Percentiles rank a stretch among this genome's conserved stretches.
Evolutionary conservation across 1,284 basidiomycete species (phyloP).

Genomic region (Sporisorium sorghi): DNA sequence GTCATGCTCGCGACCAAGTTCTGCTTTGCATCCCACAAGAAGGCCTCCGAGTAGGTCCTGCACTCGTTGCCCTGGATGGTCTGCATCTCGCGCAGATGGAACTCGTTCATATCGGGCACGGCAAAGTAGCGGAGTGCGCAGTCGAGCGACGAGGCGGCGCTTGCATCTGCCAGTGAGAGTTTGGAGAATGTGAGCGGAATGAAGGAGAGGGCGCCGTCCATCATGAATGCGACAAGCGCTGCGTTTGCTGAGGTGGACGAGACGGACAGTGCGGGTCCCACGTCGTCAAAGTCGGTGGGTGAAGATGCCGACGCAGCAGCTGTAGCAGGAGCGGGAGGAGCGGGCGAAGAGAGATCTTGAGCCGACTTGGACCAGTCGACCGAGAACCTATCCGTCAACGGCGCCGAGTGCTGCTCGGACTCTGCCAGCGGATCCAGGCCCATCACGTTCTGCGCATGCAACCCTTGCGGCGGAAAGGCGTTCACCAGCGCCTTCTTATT

Average conservation of each 20-base stretch:
- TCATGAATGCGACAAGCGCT: slow-evolving; percentile 34
- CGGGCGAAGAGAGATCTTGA: slow-evolving; percentile 11
- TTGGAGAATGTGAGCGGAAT: slow-evolving; percentile 60
- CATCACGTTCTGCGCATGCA: slow-evolving; percentile 33
- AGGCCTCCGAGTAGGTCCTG: slow-evolving; percentile 53
- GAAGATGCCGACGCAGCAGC: neutral
- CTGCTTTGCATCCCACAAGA: slow-evolving; percentile 40
- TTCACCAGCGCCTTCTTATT: slow-evolving; percentile 12
- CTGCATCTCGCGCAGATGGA: slow-evolving; percentile 54
- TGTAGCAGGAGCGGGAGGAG: slow-evolving; percentile 8
- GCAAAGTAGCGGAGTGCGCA: slow-evolving; percentile 60
- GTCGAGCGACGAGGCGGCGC: slow-evolving; percentile 57
- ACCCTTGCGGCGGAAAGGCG: slow-evolving; percentile 22
- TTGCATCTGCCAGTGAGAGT: slow-evolving; percentile 40
- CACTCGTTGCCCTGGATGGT: slow-evolving; percentile 46
- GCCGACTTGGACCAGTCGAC: slow-evolving; percentile 49
- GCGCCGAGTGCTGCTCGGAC: slow-evolving; percentile 25
- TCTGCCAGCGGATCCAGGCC: slow-evolving; percentile 30
- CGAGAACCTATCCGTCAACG: slow-evolving; percentile 31
- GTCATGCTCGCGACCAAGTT: slow-evolving; percentile 47
- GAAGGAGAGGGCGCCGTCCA: slow-evolving; percentile 63
- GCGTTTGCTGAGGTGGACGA: slow-evolving; percentile 31
- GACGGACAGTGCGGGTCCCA: slow-evolving; percentile 16
- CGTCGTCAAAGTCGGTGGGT: slow-evolving; percentile 13
- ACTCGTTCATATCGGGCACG: slow-evolving; percentile 51